Evolutionary conservation across 768 basidiomycete species (phyloP).

Genomic region (Gautieria morchelliformis): DNA sequence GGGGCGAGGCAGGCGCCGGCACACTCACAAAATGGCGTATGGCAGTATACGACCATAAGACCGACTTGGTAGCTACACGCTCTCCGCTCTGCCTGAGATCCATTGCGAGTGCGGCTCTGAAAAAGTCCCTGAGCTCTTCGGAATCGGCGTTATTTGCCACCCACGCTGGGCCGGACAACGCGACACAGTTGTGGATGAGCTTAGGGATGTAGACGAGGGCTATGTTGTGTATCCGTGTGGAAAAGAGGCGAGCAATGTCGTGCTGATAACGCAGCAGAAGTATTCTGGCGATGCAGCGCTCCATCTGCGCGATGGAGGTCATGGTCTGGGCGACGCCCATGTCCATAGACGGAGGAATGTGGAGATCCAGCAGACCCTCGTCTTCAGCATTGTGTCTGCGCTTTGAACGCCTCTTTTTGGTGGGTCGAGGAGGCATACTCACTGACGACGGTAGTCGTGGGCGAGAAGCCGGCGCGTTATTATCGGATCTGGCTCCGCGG

Average conservation of each 20-base stretch:
- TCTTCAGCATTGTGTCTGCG: slow-evolving; percentile 2
- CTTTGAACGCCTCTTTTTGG: slow-evolving; percentile 8
- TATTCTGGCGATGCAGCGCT: slow-evolving; percentile 58
- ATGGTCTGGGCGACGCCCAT: slow-evolving; percentile 42
- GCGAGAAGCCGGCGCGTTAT: neutral
- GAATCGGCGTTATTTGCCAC: slow-evolving; percentile 54
- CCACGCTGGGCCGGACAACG: slow-evolving; percentile 59
- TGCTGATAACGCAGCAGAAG: slow-evolving; percentile 63
- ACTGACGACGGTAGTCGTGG: neutral
- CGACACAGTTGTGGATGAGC: slow-evolving; percentile 54
- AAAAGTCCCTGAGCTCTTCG: slow-evolving; percentile 69
- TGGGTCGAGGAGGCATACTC: neutral
- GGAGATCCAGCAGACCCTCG: neutral
- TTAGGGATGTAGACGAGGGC: slow-evolving; percentile 59
- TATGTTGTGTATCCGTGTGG: slow-evolving; percentile 55
- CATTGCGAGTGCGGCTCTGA: slow-evolving; percentile 61
- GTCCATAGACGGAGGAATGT: slow-evolving; percentile 3
- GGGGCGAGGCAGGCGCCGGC: neutral
- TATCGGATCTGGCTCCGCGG: neutral
- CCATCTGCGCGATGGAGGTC: slow-evolving; percentile 54
- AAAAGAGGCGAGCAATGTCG: slow-evolving; percentile 67
- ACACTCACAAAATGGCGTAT: slow-evolving; percentile 60
- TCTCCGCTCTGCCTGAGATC: slow-evolving; percentile 72
- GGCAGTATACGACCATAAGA: slow-evolving; percentile 73
- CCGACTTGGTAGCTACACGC: slow-evolving; percentile 69